These are phyloP conservation scores for Nicotiana attenuata DNA, from an alignment of 257 asterid species.

Conservation along the genomic window DNA sequence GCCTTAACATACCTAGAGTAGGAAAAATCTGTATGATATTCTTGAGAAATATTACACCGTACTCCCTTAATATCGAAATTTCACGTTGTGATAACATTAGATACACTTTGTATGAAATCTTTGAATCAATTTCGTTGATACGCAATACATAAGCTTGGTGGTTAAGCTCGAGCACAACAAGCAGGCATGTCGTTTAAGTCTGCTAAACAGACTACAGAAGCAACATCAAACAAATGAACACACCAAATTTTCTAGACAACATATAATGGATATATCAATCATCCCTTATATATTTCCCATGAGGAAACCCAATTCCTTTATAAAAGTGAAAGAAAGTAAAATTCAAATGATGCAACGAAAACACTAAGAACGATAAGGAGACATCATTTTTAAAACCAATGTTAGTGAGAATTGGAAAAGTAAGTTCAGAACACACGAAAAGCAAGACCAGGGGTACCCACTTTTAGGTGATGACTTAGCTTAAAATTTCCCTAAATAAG, in stretches of 20 bases:
- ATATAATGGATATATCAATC: background rate
- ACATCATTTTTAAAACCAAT: background rate
- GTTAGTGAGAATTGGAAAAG: background rate
- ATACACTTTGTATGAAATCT: too few species aligned
- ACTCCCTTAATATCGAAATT: too few species aligned
- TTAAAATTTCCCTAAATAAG: too few species aligned
- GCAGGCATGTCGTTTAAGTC: background rate
- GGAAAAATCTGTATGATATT: too few species aligned
- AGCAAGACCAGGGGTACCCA: slow-evolving; percentile 36
- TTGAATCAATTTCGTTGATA: too few species aligned
- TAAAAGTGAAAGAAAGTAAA: background rate
- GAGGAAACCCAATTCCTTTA: background rate
- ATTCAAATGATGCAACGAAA: background rate
- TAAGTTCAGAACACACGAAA: background rate
- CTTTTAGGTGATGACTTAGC: too few species aligned
- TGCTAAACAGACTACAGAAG: background rate
- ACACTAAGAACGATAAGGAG: background rate
- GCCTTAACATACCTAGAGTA: too few species aligned
- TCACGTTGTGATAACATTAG: too few species aligned
- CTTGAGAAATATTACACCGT: too few species aligned
- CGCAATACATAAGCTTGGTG: background rate
- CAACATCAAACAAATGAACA: background rate
- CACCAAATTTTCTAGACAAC: background rate
- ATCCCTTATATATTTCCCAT: background rate
- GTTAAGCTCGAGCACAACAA: background rate